A percentile compares a stretch with the other conserved stretches of the same genome.
Evolutionary conservation across 768 basidiomycete species (phyloP).

Genomic region (Leccinum barrowsii): DNA sequence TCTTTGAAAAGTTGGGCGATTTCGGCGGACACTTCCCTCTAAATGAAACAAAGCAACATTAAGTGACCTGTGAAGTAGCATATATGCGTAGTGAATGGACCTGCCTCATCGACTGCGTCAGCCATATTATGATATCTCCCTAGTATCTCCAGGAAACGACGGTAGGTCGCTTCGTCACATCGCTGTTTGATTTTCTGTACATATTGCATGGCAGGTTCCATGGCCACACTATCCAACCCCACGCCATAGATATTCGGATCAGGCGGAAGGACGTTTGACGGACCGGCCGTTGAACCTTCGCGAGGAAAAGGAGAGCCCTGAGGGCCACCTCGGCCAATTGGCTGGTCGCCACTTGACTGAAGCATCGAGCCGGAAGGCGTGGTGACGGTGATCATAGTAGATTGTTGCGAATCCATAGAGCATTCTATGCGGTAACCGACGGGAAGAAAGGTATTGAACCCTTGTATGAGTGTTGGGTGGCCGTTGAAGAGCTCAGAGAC

Average conservation of each 20-base stretch:
- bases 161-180: slow-evolving; percentile 86
- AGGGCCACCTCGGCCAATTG: slow-evolving; percentile 35
- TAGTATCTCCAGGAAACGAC: slow-evolving; percentile 73
- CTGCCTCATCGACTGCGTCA: slow-evolving; percentile 59
- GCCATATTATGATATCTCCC: slow-evolving; percentile 59
- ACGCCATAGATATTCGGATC: slow-evolving; percentile 27
- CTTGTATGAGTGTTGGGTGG: slow-evolving; percentile 88
- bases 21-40: slow-evolving; percentile 64
- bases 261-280: slow-evolving; percentile 10
- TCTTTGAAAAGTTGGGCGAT: slow-evolving; percentile 72
- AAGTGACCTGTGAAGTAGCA: not conserved
- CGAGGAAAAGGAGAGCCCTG: slow-evolving; percentile 36
- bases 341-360: slow-evolving; percentile 49
- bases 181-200: slow-evolving; percentile 96
- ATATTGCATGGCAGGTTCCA: slow-evolving; percentile 85
- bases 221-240: slow-evolving; percentile 43
- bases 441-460: slow-evolving; percentile 97
- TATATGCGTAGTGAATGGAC: slow-evolving; percentile 15
- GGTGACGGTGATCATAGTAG: slow-evolving; percentile 70
- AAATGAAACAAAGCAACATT: not conserved
- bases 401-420: slow-evolving; percentile 57
- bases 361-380: slow-evolving; percentile 67
- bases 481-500: slow-evolving; percentile 92
- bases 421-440: slow-evolving; percentile 92
- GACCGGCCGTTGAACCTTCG: slow-evolving; percentile 13